These are phyloP conservation scores for Boletus edulis DNA, from an alignment of 768 basidiomycete species.

Conservation along the genomic window DNA sequence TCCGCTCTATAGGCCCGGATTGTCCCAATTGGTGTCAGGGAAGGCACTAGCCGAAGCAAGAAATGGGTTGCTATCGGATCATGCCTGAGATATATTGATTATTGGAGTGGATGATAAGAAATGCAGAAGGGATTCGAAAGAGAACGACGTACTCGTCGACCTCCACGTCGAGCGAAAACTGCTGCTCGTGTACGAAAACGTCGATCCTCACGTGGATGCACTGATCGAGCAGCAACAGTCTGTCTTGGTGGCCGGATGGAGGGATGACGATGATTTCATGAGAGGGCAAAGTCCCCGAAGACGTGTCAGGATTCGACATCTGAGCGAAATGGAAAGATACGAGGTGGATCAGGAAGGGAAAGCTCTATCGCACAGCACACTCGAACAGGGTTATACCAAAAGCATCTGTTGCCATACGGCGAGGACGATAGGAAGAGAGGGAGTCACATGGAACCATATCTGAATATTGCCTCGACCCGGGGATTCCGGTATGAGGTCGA, in stretches of 20 bases:
- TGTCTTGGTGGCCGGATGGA: conserved; percentile 33
- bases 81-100: conserved; percentile 37
- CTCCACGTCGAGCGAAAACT: conserved; percentile 72
- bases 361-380: conserved; percentile 17
- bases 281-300: conserved; percentile 27
- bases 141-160: conserved; percentile 60
- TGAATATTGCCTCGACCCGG: conserved; percentile 16
- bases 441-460: conserved; percentile 16
- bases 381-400: conserved; percentile 9
- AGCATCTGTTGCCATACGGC: neutral
- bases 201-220: conserved; percentile 57
- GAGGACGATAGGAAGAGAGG: neutral
- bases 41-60: conserved; percentile 64
- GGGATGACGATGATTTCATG: conserved; percentile 60
- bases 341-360: neutral
- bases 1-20: conserved; percentile 49
- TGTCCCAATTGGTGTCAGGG: conserved; percentile 65
- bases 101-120: conserved; percentile 7
- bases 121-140: conserved; percentile 8
- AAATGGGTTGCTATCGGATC: conserved; percentile 70
- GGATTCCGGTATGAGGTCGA: conserved; percentile 1
- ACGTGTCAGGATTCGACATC: conserved; percentile 18
- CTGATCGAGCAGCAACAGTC: conserved; percentile 53
- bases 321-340: neutral
- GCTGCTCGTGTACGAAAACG: conserved; percentile 52